Evolutionary conservation across 2,329 filamentous ascomycete genomes (phyloP).

Genomic region (Phoma herbarum): DNA sequence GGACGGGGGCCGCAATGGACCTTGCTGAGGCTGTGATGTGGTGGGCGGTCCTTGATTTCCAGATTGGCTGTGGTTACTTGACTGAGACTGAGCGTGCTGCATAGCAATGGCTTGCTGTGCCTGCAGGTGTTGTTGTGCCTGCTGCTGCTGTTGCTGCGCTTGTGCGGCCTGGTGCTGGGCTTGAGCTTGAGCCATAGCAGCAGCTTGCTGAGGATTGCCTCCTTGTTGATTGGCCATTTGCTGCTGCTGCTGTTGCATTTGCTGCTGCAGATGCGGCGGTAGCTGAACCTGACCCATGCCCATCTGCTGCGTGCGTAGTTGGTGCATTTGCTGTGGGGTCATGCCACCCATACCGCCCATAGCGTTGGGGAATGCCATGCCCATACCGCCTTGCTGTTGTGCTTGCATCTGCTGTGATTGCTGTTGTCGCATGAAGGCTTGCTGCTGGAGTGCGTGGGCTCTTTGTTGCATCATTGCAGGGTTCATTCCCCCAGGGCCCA

Average conservation of each 20-base stretch:
- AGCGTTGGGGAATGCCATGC: slow-evolving; percentile 63
- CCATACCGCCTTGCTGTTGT: slow-evolving; percentile 64
- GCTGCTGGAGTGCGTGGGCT: slow-evolving; percentile 50
- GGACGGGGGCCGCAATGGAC: slow-evolving; percentile 50
- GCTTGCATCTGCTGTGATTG: slow-evolving; percentile 64
- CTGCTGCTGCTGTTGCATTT: slow-evolving; percentile 57
- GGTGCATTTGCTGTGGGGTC: slow-evolving; percentile 51
- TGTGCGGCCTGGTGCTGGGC: slow-evolving; percentile 53
- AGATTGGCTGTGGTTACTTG: slow-evolving; percentile 58
- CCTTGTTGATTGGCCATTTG: slow-evolving; percentile 55
- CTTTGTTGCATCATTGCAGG: slow-evolving; percentile 54
- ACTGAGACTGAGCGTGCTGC: slow-evolving; percentile 60
- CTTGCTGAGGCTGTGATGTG: slow-evolving; percentile 48
- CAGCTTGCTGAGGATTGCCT: slow-evolving; percentile 51
- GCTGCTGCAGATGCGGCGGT: slow-evolving; percentile 52
- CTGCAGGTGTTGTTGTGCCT: slow-evolving; percentile 54
- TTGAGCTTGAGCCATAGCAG: slow-evolving; percentile 59
- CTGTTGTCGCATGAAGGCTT: slow-evolving; percentile 57
- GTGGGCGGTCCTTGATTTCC: slow-evolving; percentile 51
- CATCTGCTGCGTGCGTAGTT: slow-evolving; percentile 39
- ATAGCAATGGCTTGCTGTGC: slow-evolving; percentile 55
- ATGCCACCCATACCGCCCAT: slow-evolving; percentile 62
- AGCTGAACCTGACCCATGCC: slow-evolving; percentile 41
- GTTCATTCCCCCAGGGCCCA: slow-evolving; percentile 51
- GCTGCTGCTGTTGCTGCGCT: slow-evolving; percentile 52